Evolutionary conservation across 768 basidiomycete species (phyloP), one percentile per base, ranked within the genome.

Genomic region (Suillus discolor): DNA sequence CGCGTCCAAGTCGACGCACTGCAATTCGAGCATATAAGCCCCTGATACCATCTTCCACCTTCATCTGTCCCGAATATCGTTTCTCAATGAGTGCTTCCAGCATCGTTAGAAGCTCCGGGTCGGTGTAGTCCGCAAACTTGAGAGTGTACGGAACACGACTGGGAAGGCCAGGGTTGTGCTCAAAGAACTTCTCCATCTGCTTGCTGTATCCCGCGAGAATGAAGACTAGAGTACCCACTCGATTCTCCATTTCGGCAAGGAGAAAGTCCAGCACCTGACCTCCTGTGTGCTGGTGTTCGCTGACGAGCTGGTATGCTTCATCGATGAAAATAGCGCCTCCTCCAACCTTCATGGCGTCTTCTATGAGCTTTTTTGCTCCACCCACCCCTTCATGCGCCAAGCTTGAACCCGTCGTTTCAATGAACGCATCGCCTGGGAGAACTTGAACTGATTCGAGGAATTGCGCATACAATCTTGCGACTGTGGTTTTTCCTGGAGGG

Each of bases 141-240:
- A 91, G 78, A 42, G 72, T 74, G 66, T 87, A 83, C 0, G 90
- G 90, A 11, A 91, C 86, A n/a, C 90, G 87, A 74, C 89, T 90
- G 9, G 77, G 75, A 15, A 91, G 73, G 2, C 90, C 90, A 3
- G 90, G 89, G 69, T 91, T 91, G 66, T 90, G 89, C 66, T 90
- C 89, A 66, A 91, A 91, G 77, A 91, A 91, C 53, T 82, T 85
- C 68, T 91, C 90, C 90, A 91, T 91, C 73, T 91, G 80, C 62
- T 84, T 87, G 72, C 78, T 83, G 72, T 91, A 91, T 5, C 90
- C 90, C 0, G 90, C 90, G 2, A 91, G 78, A 62, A 91, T 85
- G 75, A 91, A 91, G 13, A 89, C 86, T 7, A 90, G 68, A 7
- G 78, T 85, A 6, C 88, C 90, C 4, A 87, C 79, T 41, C 83